Evolutionary conservation across 208 protist species (phyloP), one percentile per base, ranked within the genome.

Genomic region (Vickermania ingenoplastis): DNA sequence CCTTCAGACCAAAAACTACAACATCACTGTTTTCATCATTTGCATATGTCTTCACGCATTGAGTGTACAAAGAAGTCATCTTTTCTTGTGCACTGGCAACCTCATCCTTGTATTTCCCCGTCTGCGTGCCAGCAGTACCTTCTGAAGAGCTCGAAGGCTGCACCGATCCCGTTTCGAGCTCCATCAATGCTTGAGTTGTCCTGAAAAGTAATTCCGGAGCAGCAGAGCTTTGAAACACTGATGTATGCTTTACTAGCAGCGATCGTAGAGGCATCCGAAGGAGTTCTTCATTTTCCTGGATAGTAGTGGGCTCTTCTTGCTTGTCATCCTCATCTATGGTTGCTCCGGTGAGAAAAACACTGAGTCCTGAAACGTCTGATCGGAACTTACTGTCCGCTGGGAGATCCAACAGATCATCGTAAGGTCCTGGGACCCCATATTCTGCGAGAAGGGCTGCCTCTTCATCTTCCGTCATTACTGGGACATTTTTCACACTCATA

Each of bases 291-390:
- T 30, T 3, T 25, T 49, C 14, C 22, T 31, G 1, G 2, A 51
- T n/a, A 13, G 25, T 31, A 23, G 21, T 17, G 28, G 21, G n/a
- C n/a, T 2, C 25, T 1, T 0, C 14, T 11, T 30, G 49, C 41
- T 71, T 68, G 22, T 53, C 67, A 0, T 72, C 68, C 11, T 61
- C 67, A 14, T 52, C 66, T 23, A 31, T 51, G 2, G 22, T 41
- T 2, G 68, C 62, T 0, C 75, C 83, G 0, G 89, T 95, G 11
- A 95, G 69, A 56, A 95, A 95, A 2, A 95, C 59, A 31, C 86
- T 68, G 0, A 58, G 54, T 17, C 73, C 72, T 3, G 76, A 80
- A 48, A 89, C 72, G n/a, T 75, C 61, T 21, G 81, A 89, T 7
- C 73, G 67, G 57, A 81, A 88, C 0, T 57, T 71, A 53, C 81